phyloP scores from a whole-genome alignment of 352 stramenopile genomes.

The Phytopythium vexans region DNA sequence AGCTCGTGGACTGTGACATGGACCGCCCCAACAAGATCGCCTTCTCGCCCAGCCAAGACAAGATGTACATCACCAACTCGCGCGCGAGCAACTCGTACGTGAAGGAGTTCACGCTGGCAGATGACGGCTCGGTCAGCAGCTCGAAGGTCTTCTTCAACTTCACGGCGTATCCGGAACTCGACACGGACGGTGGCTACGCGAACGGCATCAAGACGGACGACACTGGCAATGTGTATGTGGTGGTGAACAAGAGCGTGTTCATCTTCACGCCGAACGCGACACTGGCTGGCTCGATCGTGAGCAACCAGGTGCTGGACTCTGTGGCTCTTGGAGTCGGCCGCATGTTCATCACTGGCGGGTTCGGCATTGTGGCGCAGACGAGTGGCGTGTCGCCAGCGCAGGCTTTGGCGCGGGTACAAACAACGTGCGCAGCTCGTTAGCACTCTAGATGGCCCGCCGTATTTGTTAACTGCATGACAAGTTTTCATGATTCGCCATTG shows the following conservation, averaged over 20 bases:
- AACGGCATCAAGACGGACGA: conserved; percentile 75
- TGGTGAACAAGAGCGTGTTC: conserved; percentile 73
- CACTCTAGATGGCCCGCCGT: too few relatives aligned
- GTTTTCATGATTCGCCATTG: neutral
- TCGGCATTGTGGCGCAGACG: conserved; percentile 65
- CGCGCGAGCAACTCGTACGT: conserved; percentile 76
- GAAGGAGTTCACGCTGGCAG: conserved; percentile 35
- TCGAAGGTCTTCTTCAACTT: conserved; percentile 78
- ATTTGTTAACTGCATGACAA: too few relatives aligned
- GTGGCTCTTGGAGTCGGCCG: conserved; percentile 65
- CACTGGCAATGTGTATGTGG: conserved; percentile 73
- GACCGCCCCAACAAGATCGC: conserved; percentile 83
- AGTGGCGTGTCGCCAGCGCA: conserved; percentile 30
- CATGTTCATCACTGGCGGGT: conserved; percentile 70
- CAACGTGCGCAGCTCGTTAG: conserved; percentile 31
- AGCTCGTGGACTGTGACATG: conserved; percentile 72
- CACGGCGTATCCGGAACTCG: conserved; percentile 54
- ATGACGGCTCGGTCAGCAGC: conserved; percentile 48
- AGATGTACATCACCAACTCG: conserved; percentile 71
- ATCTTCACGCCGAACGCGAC: conserved; percentile 52
- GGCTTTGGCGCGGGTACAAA: conserved; percentile 29
- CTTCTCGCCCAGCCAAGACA: conserved; percentile 63
- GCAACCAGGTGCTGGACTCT: conserved; percentile 47
- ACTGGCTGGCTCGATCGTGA: conserved; percentile 56
- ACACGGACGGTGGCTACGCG: conserved; percentile 54